These are phyloP conservation scores for Rhynchosporium graminicola DNA, from an alignment of 2,329 filamentous ascomycete genomes.

Conservation along the genomic window DNA sequence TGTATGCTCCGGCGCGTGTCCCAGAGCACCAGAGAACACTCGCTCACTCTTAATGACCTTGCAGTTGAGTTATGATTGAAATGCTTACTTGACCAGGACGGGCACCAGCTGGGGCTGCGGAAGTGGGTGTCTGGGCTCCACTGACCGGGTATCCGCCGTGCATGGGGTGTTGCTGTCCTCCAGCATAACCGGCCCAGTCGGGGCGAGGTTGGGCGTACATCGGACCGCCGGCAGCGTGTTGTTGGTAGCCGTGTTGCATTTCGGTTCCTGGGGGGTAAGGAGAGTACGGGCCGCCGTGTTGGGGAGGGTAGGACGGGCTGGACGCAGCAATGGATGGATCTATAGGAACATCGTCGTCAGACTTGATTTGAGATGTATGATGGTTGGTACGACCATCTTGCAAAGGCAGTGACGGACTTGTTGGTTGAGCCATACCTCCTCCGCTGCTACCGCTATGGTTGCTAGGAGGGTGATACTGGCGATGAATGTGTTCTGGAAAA, in stretches of 20 bases:
- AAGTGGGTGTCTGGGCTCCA: conserved; percentile 50
- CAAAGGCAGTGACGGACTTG: conserved; percentile 94
- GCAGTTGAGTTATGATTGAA: conserved; percentile 5
- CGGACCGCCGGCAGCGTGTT: conserved; percentile 54
- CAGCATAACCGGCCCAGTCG: conserved; percentile 71
- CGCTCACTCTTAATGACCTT: conserved; percentile 12
- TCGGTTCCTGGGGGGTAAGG: conserved; percentile 85
- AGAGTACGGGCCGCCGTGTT: conserved; percentile 69
- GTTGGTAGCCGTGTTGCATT: conserved; percentile 77
- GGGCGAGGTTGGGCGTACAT: conserved; percentile 72
- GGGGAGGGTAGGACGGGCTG: conserved; percentile 84
- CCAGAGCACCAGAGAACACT: conserved; percentile 9
- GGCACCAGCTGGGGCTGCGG: conserved; percentile 53
- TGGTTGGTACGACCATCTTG: conserved; percentile 76
- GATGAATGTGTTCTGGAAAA: conserved; percentile 85
- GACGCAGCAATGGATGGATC: conserved; percentile 95
- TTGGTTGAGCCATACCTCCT: conserved; percentile 97
- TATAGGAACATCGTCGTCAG: conserved; percentile 98
- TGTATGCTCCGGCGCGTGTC: neutral
- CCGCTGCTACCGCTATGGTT: conserved; percentile 72
- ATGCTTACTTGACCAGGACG: conserved; percentile 61
- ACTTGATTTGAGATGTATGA: conserved; percentile 77
- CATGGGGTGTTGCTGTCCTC: conserved; percentile 42
- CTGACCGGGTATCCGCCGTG: conserved; percentile 38
- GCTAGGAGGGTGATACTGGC: conserved; percentile 78